Conservation (phyloP, 768 basidiomycete species). For the Tephrocybe sp. region DNA sequence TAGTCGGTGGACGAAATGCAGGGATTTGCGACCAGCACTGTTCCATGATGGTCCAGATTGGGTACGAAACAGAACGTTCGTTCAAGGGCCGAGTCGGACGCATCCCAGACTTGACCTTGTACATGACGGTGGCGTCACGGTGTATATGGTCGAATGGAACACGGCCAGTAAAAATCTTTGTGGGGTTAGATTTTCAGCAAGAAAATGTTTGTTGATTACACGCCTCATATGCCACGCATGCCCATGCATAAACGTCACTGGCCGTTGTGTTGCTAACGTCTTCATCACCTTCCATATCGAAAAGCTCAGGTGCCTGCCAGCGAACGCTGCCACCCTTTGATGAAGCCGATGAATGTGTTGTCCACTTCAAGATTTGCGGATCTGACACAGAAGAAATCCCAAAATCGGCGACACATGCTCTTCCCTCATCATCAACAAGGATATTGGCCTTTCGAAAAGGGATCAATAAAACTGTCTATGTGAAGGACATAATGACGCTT, state of each 20-base stretch:
- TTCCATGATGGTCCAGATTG: background rate
- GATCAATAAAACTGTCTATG: no score
- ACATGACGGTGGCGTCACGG: background rate
- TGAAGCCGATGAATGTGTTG: background rate
- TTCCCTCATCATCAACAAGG: background rate
- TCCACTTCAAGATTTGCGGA: background rate
- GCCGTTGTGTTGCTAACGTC: background rate
- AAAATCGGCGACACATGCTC: background rate
- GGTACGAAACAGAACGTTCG: background rate
- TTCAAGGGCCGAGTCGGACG: background rate
- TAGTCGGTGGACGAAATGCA: background rate
- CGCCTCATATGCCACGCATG: slow-evolving; percentile 1
- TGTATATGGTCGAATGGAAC: background rate
- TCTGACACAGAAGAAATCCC: background rate
- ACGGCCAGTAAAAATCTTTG: slow-evolving; percentile 1
- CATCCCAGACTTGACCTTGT: background rate
- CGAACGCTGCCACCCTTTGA: background rate
- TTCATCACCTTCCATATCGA: background rate
- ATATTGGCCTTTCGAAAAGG: background rate
- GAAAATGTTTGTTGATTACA: background rate
- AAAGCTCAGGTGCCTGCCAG: slow-evolving; percentile 1
- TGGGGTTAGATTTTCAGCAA: background rate
- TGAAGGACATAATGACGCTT: background rate
- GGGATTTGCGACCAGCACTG: background rate
- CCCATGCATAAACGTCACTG: background rate